A percentile compares a stretch with the other conserved stretches of the same genome.
These are phyloP conservation scores for Amanita thiersii DNA, from an alignment of 768 basidiomycete species.

Conservation along the genomic window DNA sequence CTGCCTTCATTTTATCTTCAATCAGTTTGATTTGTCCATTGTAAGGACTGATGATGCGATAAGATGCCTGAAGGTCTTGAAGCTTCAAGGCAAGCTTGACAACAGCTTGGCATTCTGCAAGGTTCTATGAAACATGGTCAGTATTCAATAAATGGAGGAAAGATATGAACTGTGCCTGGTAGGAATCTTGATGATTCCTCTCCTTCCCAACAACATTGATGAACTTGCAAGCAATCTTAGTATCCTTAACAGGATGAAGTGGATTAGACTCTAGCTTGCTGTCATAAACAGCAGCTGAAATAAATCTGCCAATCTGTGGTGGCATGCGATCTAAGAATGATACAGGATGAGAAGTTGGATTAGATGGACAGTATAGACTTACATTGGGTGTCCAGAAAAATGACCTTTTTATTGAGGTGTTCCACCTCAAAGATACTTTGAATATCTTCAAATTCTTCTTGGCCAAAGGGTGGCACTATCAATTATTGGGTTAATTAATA, in stretches of 20 bases:
- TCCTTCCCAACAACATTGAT: constrained; percentile 44
- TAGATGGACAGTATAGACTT: constrained; percentile 16
- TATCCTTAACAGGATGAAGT: constrained; percentile 37
- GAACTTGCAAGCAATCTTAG: constrained; percentile 50
- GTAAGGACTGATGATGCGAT: constrained; percentile 75
- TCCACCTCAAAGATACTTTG: constrained; percentile 74
- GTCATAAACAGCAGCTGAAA: constrained; percentile 63
- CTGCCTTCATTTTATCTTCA: constrained; percentile 44
- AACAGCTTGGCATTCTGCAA: constrained; percentile 45
- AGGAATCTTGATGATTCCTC: constrained; percentile 22
- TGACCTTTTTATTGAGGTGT: constrained; percentile 40
- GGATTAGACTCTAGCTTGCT: constrained; percentile 46
- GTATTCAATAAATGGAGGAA: constrained; percentile 1
- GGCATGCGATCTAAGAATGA: constrained; percentile 69
- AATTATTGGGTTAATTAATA: constrained; percentile 9
- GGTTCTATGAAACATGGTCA: constrained; percentile 41
- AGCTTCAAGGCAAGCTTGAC: constrained; percentile 51
- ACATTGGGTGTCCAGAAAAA: constrained; percentile 76
- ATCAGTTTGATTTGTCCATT: constrained; percentile 59
- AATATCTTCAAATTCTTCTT: constrained; percentile 55
- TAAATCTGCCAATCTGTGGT: constrained; percentile 65
- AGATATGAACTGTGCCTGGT: constrained; percentile 21
- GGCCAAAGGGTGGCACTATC: constrained; percentile 74
- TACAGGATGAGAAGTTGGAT: constrained; percentile 9
- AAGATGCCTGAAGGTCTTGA: constrained; percentile 38